Evolutionary conservation across 192 early-diverging fungal genomes (phyloP).

Genomic region (Backusella mclennaniae): DNA sequence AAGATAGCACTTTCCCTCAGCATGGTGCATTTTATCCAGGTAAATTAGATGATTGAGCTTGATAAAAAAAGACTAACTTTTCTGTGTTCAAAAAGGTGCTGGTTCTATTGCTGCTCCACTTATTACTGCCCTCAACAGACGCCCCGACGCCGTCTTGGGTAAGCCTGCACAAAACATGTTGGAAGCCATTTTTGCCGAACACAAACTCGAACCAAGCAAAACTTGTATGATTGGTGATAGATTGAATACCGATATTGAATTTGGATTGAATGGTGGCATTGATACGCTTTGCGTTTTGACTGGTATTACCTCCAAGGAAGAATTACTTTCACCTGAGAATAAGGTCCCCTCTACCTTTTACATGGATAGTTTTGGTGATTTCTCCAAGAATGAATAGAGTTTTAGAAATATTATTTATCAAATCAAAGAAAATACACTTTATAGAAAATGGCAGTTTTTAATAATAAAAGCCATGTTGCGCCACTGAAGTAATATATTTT

Average conservation of each 20-base stretch:
- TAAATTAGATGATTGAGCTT: not conserved
- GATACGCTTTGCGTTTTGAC: constrained; percentile 91
- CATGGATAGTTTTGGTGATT: constrained; percentile 47
- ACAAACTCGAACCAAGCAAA: constrained; percentile 70
- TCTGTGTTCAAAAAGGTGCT: constrained; percentile 49
- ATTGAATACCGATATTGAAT: constrained; percentile 94
- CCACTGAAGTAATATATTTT: no score
- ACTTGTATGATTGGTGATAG: constrained; percentile 98
- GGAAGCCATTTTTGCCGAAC: constrained; percentile 83
- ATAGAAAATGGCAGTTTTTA: not conserved
- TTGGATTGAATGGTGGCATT: constrained; percentile 84
- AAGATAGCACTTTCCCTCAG: constrained; percentile 87
- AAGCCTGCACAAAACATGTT: constrained; percentile 95
- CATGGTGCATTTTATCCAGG: constrained; percentile 75
- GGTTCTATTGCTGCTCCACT: constrained; percentile 81
- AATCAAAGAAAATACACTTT: no score
- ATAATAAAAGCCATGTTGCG: not conserved
- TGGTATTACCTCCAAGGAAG: constrained; percentile 42
- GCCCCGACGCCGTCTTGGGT: constrained; percentile 83
- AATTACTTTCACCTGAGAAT: not conserved
- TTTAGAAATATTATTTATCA: not conserved
- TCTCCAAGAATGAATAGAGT: constrained; percentile 6
- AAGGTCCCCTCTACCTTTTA: constrained; percentile 43
- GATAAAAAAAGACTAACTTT: not conserved
- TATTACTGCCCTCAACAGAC: constrained; percentile 67